These are phyloP conservation scores for Viridothelium virens DNA, from an alignment of 495 filamentous ascomycete species.

Conservation along the genomic window DNA sequence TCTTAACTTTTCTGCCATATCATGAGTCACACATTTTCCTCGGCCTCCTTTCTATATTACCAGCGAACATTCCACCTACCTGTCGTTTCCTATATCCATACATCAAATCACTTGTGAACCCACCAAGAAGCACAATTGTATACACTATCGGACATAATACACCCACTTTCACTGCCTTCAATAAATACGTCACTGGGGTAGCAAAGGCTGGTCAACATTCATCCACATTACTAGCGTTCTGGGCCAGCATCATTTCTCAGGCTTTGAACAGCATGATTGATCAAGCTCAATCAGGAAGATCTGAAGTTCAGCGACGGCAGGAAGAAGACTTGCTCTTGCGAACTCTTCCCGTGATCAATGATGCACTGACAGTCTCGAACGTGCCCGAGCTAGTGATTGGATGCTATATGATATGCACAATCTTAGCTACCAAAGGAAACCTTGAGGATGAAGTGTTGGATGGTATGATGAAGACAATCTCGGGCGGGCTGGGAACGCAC, in stretches of 20 bases:
- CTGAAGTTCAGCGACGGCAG: constrained; percentile 41
- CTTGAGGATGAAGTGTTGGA: constrained; percentile 67
- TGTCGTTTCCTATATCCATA: constrained; percentile 83
- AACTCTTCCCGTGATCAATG: constrained; percentile 66
- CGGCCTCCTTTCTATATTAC: constrained; percentile 74
- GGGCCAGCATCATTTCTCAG: constrained; percentile 76
- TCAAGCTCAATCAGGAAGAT: constrained; percentile 58
- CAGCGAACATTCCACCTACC: constrained; percentile 58
- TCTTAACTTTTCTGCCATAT: constrained; percentile 90
- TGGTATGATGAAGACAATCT: constrained; percentile 79
- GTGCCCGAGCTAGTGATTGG: constrained; percentile 69
- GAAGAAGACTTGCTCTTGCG: constrained; percentile 70
- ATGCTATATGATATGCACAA: constrained; percentile 80
- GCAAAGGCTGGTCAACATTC: constrained; percentile 61
- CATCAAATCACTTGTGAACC: constrained; percentile 60
- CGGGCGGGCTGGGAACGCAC: constrained; percentile 62
- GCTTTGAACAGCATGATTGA: constrained; percentile 74
- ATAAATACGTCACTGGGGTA: constrained; percentile 63
- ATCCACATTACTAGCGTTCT: constrained; percentile 72
- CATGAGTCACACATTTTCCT: constrained; percentile 67
- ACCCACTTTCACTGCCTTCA: constrained; percentile 61
- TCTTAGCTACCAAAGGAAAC: constrained; percentile 71
- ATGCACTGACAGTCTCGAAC: constrained; percentile 63
- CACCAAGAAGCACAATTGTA: constrained; percentile 70
- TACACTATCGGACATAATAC: constrained; percentile 67